Conservation (phyloP, 108 stramenopile genomes). For the Cyclostephanos tholiformis region DNA sequence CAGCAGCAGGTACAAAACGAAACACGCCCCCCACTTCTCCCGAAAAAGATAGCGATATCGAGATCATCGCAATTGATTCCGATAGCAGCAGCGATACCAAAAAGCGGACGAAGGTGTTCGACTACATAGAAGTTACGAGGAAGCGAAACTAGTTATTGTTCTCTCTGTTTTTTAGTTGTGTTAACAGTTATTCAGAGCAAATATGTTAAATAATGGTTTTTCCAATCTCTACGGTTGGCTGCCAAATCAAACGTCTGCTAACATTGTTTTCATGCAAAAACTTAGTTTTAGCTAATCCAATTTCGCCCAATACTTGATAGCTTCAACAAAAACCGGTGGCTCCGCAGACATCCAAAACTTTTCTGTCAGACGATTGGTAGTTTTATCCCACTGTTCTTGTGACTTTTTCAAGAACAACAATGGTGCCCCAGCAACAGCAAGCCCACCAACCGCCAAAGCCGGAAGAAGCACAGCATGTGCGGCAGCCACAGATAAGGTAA, state of each 20-base stretch:
- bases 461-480: conserved; percentile 49
- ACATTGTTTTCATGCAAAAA: too few relatives aligned
- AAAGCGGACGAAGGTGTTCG: conserved; percentile 13
- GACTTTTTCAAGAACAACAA: conserved; percentile 42
- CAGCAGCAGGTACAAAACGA: conserved; percentile 24
- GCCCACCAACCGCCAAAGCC: conserved; percentile 43
- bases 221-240: neutral
- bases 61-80: conserved; percentile 39
- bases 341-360: conserved; percentile 51
- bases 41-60: conserved; percentile 35
- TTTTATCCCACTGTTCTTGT: conserved; percentile 48
- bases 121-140: neutral
- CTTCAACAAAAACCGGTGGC: conserved; percentile 48
- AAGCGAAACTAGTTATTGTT: neutral
- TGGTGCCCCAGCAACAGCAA: conserved; percentile 47
- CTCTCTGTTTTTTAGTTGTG: too few relatives aligned
- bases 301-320: conserved; percentile 48
- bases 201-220: neutral
- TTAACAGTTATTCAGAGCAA: too few relatives aligned
- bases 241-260: too few relatives aligned
- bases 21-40: conserved; percentile 53
- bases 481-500: conserved; percentile 47
- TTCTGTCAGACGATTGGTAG: conserved; percentile 44
- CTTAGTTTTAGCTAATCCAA: neutral
- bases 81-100: conserved; percentile 4